Conservation (phyloP, 2,329 filamentous ascomycete genomes). For the Xylaria polymorpha region DNA sequence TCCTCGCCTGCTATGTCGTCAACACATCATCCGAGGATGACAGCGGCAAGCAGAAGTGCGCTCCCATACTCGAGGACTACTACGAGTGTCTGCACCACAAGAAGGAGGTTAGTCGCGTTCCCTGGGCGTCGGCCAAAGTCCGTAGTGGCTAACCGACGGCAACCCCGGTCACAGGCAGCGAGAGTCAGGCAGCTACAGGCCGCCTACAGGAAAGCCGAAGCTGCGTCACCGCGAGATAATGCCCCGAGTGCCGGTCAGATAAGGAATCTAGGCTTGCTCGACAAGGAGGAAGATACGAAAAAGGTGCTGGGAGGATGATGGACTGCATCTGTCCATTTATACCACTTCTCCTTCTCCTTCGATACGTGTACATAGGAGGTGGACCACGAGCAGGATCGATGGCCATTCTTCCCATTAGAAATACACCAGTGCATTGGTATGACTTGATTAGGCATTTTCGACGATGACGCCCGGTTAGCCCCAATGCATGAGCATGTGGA, state of each 20-base stretch:
- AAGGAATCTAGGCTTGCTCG: constrained; percentile 84
- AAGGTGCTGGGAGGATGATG: constrained; percentile 60
- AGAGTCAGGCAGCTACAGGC: constrained; percentile 82
- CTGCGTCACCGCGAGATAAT: constrained; percentile 80
- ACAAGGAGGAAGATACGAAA: constrained; percentile 83
- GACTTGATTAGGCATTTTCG: not conserved
- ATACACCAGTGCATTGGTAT: constrained; percentile 25
- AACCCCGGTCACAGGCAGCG: constrained; percentile 68
- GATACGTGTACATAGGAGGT: constrained; percentile 44
- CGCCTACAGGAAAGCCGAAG: constrained; percentile 84
- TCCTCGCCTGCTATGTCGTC: constrained; percentile 97
- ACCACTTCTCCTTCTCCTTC: constrained; percentile 30
- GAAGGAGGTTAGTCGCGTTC: constrained; percentile 80
- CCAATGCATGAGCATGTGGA: constrained; percentile 1
- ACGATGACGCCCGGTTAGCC: not conserved
- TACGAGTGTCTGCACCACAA: constrained; percentile 98
- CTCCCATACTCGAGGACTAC: constrained; percentile 90
- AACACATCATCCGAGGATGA: constrained; percentile 85
- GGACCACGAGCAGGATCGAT: constrained; percentile 40
- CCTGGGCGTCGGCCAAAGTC: constrained; percentile 7
- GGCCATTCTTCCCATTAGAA: constrained; percentile 18
- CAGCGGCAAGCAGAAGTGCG: constrained; percentile 88
- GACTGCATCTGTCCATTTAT: constrained; percentile 25
- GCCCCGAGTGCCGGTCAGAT: constrained; percentile 87
- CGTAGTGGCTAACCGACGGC: constrained; percentile 21